Percentiles rank a stretch among this genome's conserved stretches.
Evolutionary conservation across 306 rosid species (phyloP).

Genomic region (Lablab purpureus): DNA sequence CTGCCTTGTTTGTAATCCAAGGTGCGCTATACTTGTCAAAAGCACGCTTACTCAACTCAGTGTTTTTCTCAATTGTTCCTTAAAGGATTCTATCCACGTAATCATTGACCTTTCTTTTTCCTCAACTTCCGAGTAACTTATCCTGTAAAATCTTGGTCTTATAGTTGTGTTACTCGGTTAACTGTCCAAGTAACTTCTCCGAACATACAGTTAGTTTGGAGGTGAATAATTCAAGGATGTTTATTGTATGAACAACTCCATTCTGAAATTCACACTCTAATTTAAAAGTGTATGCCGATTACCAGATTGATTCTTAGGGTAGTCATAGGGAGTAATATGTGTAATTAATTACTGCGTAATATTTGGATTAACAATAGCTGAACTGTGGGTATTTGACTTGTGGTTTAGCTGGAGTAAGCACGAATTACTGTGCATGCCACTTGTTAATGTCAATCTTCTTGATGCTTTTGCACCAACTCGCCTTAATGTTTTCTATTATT

Average conservation of each 20-base stretch:
- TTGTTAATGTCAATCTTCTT: not conserved
- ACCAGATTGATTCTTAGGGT: conserved; percentile 5
- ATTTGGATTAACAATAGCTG: conserved; percentile 1
- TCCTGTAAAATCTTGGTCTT: too few species aligned
- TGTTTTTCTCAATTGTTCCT: too few species aligned
- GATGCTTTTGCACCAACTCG: not conserved
- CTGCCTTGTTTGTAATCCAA: too few species aligned
- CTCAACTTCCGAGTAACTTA: too few species aligned
- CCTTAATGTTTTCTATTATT: conserved; percentile 35
- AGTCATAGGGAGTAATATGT: conserved; percentile 3
- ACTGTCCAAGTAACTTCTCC: too few species aligned
- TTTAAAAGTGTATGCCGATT: not conserved
- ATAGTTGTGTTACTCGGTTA: too few species aligned
- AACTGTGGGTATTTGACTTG: not conserved
- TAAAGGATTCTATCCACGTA: too few species aligned
- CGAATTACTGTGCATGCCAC: not conserved
- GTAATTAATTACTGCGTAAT: not conserved
- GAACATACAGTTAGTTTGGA: not conserved
- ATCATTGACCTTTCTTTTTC: too few species aligned
- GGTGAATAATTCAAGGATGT: not conserved
- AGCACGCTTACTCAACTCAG: too few species aligned
- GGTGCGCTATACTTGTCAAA: too few species aligned
- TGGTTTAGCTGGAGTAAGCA: conserved; percentile 12
- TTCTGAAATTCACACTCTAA: not conserved
- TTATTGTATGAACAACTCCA: not conserved